Percentiles rank a stretch among this genome's conserved stretches.
Evolutionary conservation across 2,329 filamentous ascomycete species (phyloP).

Genomic region (Microcyclosporella mali): DNA sequence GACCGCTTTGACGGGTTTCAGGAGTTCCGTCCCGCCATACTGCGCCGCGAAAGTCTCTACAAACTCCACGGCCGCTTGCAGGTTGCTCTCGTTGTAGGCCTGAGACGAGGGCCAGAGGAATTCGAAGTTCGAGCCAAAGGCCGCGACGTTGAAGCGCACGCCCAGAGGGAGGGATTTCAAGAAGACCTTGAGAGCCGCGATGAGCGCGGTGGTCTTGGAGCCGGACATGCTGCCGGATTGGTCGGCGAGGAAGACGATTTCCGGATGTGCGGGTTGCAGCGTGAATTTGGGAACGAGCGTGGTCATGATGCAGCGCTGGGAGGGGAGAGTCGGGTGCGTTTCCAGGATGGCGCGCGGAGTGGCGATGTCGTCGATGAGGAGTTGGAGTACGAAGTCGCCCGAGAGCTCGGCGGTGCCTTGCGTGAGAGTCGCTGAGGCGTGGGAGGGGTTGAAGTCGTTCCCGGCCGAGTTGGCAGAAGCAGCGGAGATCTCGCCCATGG

Average conservation of each 20-base stretch:
- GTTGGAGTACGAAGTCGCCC: conserved; percentile 61
- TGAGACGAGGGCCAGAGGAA: conserved; percentile 47
- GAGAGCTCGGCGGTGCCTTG: conserved; percentile 50
- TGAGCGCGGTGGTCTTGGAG: conserved; percentile 48
- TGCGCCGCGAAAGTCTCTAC: conserved; percentile 39
- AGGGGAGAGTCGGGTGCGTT: conserved; percentile 54
- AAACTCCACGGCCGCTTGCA: conserved; percentile 40
- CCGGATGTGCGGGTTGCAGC: conserved; percentile 50
- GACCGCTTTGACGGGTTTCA: conserved; percentile 42
- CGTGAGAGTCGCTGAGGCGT: conserved; percentile 57
- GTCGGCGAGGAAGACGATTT: conserved; percentile 69
- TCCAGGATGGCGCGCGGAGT: conserved; percentile 62
- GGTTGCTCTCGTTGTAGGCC: conserved; percentile 41
- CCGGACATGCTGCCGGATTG: conserved; percentile 60
- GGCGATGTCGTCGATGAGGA: conserved; percentile 55
- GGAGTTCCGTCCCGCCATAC: conserved; percentile 52
- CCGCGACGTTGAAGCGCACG: conserved; percentile 64
- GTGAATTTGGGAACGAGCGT: conserved; percentile 65
- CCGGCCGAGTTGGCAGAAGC: conserved; percentile 31
- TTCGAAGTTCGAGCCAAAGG: conserved; percentile 49
- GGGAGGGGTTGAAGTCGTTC: conserved; percentile 47
- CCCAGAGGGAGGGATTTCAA: conserved; percentile 60
- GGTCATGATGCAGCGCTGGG: conserved; percentile 62
- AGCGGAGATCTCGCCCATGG: conserved; percentile 54
- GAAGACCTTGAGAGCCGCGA: conserved; percentile 55